A percentile compares a stretch with the other conserved stretches of the same genome.
Conservation (phyloP, 1,284 basidiomycete species). For the Malassezia globosa region DNA sequence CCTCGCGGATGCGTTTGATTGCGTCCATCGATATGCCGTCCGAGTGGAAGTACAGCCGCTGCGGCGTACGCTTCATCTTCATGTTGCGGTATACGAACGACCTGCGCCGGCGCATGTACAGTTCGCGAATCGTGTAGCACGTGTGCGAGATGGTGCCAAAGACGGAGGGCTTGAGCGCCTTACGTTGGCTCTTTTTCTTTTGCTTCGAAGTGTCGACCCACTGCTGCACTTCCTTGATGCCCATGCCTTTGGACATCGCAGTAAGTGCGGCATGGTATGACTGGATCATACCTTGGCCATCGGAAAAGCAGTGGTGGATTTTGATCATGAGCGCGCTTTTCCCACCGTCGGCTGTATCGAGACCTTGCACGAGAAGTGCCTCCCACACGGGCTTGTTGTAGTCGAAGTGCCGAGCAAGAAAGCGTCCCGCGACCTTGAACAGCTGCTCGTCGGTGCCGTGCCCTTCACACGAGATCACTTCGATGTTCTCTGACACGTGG, state of each 20-base stretch:
- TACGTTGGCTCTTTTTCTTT: constrained; percentile 28
- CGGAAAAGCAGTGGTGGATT: constrained; percentile 45
- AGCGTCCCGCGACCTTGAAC: constrained; percentile 36
- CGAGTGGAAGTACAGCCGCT: constrained; percentile 40
- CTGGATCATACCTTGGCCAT: constrained; percentile 47
- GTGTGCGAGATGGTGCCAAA: constrained; percentile 35
- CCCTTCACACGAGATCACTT: constrained; percentile 24
- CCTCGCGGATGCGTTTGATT: constrained; percentile 43
- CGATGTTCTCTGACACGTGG: constrained; percentile 39
- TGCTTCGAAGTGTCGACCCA: constrained; percentile 29
- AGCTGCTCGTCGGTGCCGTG: constrained; percentile 29
- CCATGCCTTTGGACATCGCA: constrained; percentile 29
- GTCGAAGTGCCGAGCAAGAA: constrained; percentile 40
- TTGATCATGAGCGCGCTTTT: constrained; percentile 45
- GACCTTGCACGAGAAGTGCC: constrained; percentile 41
- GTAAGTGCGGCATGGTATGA: constrained; percentile 42
- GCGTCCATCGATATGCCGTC: constrained; percentile 39
- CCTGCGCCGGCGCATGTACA: constrained; percentile 40
- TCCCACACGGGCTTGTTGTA: constrained; percentile 45
- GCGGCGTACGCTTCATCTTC: constrained; percentile 17
- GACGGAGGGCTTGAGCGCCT: constrained; percentile 32
- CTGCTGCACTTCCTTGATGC: constrained; percentile 35
- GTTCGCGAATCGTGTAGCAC: constrained; percentile 32
- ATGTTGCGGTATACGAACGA: constrained; percentile 33
- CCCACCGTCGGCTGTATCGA: constrained; percentile 37